Percentiles rank a stretch among this genome's conserved stretches.
phyloP scores from a whole-genome alignment of 106 monocot species.

The Xerophyta viscosa region DNA sequence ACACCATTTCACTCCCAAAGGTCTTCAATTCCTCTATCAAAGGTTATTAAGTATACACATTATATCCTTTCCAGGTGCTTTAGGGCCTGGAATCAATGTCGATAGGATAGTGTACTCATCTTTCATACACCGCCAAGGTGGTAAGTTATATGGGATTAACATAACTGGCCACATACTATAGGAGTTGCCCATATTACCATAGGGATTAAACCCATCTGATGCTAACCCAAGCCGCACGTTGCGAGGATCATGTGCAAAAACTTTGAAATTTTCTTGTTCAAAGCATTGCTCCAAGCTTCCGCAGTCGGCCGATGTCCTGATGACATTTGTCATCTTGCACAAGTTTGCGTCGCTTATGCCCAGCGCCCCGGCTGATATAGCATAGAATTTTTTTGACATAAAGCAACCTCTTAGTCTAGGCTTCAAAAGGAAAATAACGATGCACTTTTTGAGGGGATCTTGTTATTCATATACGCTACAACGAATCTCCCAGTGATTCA shows the following conservation, averaged over 20 bases:
- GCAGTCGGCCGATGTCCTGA: background rate
- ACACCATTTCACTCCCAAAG: background rate
- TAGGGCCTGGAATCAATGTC: background rate
- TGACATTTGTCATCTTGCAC: background rate
- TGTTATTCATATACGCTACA: background rate
- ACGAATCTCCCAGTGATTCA: background rate
- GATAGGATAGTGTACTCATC: background rate
- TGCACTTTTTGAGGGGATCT: background rate
- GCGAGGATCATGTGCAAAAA: background rate
- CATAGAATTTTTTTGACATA: slow-evolving; percentile 4
- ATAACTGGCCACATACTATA: slow-evolving; percentile 6
- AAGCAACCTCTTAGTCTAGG: background rate
- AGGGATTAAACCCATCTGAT: slow-evolving; percentile 9
- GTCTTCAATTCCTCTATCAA: slow-evolving; percentile 4
- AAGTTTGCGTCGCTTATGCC: background rate
- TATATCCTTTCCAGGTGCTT: background rate
- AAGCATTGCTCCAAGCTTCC: background rate
- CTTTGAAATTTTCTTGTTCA: background rate
- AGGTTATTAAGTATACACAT: slow-evolving; percentile 7
- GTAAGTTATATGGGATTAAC: slow-evolving; percentile 3
- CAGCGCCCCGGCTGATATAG: background rate
- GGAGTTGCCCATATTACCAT: background rate
- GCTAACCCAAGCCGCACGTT: slow-evolving; percentile 11
- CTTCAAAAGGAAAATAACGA: slow-evolving; percentile 3
- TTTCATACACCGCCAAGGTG: slow-evolving; percentile 10